Base-by-base conservation (phyloP, 2,329 filamentous ascomycete species). In the Pestalotiopsis sp. region DNA sequence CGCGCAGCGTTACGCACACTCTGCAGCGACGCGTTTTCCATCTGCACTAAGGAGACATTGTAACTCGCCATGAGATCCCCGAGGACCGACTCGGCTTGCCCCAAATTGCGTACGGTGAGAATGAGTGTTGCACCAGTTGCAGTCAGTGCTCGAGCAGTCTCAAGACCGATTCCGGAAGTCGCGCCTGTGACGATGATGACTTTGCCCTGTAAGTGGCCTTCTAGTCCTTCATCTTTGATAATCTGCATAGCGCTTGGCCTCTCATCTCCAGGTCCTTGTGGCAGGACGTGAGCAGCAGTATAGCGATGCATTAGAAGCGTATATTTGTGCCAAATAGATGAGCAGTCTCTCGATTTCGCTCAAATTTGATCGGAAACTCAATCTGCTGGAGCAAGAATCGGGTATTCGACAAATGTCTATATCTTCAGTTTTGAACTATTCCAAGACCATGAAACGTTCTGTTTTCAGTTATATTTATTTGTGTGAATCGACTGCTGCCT, bases 41-140 rank as follows among this genome's bases (percentile, higher is more conserved):
- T 64, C 23, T 64, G 6, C 7, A 64, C 23, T 12, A 64, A 39
- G 3, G 6, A n/a, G 13, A 71, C 69, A 13, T 68, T 69, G 11
- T 64, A 67, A 27, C 68, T 68, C 45, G 62, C 38, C 13, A 27
- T 5, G 11, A 64, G 14, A 23, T 52, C 62, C 6, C 25, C 62
- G 13, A 64, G 41, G 5, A 39, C 59, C 36, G 69, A 57, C 55
- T 71, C 52, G 4, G 68, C 73, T 61, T 71, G 71, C 27, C 64
- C 63, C 20, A 66, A 12, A 64, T 73, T 65, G 12, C 73, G 69
- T 25, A 25, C 59, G 1, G 71, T 68, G 2, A 73, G 68, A 66
- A 69, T 74, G 45, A 74, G 55, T 11, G 72, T 68, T 6, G 72
- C 72, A 41, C 67, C 67, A n/a, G 64, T 69, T n/a, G 61, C n/a